phyloP scores from a whole-genome alignment of 2,329 filamentous ascomycete species.

The Albophoma yamanashiensis region DNA sequence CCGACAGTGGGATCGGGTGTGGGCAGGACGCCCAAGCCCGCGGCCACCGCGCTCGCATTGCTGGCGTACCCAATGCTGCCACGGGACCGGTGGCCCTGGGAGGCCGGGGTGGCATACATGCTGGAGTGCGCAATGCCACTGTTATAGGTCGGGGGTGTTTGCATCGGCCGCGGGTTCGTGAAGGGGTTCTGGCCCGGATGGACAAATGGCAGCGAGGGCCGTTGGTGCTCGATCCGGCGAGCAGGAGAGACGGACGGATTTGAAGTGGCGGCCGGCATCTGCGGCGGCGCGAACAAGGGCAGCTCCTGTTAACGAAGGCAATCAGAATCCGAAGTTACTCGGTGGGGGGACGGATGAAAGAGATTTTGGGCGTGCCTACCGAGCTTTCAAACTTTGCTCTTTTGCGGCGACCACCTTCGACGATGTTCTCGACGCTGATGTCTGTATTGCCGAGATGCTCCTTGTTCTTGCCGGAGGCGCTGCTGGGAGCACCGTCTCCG shows the following conservation, averaged over 20 bases:
- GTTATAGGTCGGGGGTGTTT: constrained; percentile 71
- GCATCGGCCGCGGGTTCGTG: constrained; percentile 63
- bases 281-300: constrained; percentile 85
- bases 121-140: constrained; percentile 35
- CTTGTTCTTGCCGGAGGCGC: constrained; percentile 61
- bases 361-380: constrained; percentile 47
- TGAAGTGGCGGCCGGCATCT: constrained; percentile 90
- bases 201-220: constrained; percentile 65
- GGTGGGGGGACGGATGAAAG: not conserved
- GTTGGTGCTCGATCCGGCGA: constrained; percentile 63
- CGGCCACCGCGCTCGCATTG: constrained; percentile 23
- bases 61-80: constrained; percentile 48
- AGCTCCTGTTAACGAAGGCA: constrained; percentile 57
- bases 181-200: constrained; percentile 71
- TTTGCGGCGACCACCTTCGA: constrained; percentile 92
- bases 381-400: constrained; percentile 93
- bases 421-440: constrained; percentile 96
- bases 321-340: constrained; percentile 16
- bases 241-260: constrained; percentile 93
- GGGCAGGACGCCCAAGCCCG: constrained; percentile 53
- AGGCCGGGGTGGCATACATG: constrained; percentile 51
- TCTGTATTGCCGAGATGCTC: constrained; percentile 90
- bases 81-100: constrained; percentile 55
- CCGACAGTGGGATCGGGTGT: constrained; percentile 96
- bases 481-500: constrained; percentile 70